These are phyloP conservation scores for Glarea lozoyensis DNA, from an alignment of 495 filamentous ascomycete genomes.

Conservation along the genomic window DNA sequence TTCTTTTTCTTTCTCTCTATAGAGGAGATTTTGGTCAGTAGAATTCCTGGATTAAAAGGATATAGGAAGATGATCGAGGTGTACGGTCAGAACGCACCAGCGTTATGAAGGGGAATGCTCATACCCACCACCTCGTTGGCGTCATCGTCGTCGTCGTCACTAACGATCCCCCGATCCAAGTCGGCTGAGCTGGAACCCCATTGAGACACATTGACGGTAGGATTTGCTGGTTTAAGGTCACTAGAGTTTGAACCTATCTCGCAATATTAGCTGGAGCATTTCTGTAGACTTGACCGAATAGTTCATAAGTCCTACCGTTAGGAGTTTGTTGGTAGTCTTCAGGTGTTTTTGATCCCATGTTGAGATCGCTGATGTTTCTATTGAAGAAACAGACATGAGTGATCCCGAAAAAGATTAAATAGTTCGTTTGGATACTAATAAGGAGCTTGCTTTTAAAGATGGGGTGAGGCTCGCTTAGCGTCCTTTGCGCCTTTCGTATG, in stretches of 20 bases:
- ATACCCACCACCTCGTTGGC: constrained; percentile 5
- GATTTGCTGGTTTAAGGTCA: constrained; percentile 10
- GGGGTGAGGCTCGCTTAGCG: too few relatives aligned
- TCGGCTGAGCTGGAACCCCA: constrained; percentile 11
- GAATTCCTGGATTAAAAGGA: not conserved
- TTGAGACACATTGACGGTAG: constrained; percentile 2
- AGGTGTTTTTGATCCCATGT: constrained; percentile 20
- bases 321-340: constrained; percentile 16
- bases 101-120: not conserved
- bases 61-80: not conserved
- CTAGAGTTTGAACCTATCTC: constrained; percentile 12
- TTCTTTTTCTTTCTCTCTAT: constrained; percentile 36
- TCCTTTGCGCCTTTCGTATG: too few relatives aligned
- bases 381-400: too few relatives aligned
- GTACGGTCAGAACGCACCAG: constrained; percentile 6
- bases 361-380: too few relatives aligned
- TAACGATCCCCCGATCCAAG: constrained; percentile 16
- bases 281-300: not conserved
- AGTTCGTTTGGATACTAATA: too few relatives aligned
- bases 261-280: not conserved
- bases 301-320: constrained; percentile 6
- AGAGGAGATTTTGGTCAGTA: constrained; percentile 1
- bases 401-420: too few relatives aligned
- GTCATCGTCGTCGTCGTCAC: constrained; percentile 18
- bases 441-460: too few relatives aligned